Evolutionary conservation across 352 stramenopile genomes (phyloP).

Genomic region (Globisporangium nodosum): DNA sequence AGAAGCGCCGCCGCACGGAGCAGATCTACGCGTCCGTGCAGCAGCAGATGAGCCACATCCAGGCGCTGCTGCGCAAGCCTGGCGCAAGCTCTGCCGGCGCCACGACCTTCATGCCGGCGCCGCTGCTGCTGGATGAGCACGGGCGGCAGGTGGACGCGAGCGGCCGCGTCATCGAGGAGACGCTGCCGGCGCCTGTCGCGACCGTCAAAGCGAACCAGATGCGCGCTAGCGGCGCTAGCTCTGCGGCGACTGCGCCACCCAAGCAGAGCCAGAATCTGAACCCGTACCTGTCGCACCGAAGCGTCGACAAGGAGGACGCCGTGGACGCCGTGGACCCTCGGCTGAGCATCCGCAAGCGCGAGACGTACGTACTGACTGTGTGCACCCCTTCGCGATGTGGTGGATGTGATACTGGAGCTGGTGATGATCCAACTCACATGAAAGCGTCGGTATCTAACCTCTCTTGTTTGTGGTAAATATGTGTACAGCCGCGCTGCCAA

Average conservation of each 20-base stretch:
- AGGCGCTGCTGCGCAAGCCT: constrained; percentile 52
- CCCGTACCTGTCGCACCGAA: constrained; percentile 74
- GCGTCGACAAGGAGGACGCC: constrained; percentile 67
- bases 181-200: constrained; percentile 28
- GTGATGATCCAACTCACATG: no score
- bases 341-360: constrained; percentile 68
- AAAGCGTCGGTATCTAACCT: no score
- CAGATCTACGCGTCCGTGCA: constrained; percentile 84
- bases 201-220: constrained; percentile 56
- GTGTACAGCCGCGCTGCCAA: constrained; percentile 59
- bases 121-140: constrained; percentile 71
- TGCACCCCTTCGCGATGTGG: no score
- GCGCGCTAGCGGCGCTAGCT: neutral
- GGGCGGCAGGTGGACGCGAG: constrained; percentile 70
- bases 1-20: constrained; percentile 59
- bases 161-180: constrained; percentile 64
- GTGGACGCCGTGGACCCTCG: constrained; percentile 66
- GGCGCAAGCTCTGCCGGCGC: constrained; percentile 5
- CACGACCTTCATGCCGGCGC: constrained; percentile 63
- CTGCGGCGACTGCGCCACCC: neutral
- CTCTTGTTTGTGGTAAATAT: neutral
- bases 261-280: constrained; percentile 49
- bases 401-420: neutral
- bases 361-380: constrained; percentile 48
- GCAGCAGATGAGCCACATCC: constrained; percentile 78